Base-by-base conservation (phyloP, 441 rosid species). In the Eruca vesicaria region DNA sequence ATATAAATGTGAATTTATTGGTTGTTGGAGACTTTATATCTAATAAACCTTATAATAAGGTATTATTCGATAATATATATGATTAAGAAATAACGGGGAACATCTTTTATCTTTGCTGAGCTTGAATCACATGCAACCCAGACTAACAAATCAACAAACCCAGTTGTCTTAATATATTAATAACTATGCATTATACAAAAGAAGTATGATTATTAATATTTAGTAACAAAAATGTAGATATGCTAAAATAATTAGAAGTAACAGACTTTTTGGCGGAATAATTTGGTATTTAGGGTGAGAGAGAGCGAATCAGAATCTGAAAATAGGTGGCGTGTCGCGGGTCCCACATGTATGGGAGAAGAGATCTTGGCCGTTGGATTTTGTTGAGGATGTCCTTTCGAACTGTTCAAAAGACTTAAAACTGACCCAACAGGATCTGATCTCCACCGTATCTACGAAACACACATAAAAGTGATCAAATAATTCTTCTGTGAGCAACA, bases 121-220 rank as follows among this genome's bases (percentile, higher is more conserved):
- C 67, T 78, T 80, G 84, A 85, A 84, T 84, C 96, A 85, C 90
- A 88, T 86, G 88, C 88, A 73, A 74, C 81, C 81, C 73, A 82
- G 82, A 83, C 80, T 83, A 68, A 66, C 82, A 77, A 75, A 84
- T 78, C 83, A 74, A 71, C 71, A 68, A 68, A 78, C 58, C 61
- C 56, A 73, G 81, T 78, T 78, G 81, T 63, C 78, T 68, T 68
- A 63, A 50, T 50, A 50, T 60, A 52, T 29, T 9, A 20, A 60
- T 52, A 62, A 56, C 26, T 63, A 56, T 36, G 69, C 65, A 67
- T 62, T 52, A 72, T 59, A 63, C 14, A 76, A 70, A 35, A 14
- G 55, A 76, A 56, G 55, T 26, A 65, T 77, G 76, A 71, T 66
- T 35, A 65, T 52, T 48, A 71, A 57, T 7, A 45, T 31, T 45